Base-by-base conservation (phyloP, 176 grass and related monocot genomes). In the Bolboschoenus planiculmis region DNA sequence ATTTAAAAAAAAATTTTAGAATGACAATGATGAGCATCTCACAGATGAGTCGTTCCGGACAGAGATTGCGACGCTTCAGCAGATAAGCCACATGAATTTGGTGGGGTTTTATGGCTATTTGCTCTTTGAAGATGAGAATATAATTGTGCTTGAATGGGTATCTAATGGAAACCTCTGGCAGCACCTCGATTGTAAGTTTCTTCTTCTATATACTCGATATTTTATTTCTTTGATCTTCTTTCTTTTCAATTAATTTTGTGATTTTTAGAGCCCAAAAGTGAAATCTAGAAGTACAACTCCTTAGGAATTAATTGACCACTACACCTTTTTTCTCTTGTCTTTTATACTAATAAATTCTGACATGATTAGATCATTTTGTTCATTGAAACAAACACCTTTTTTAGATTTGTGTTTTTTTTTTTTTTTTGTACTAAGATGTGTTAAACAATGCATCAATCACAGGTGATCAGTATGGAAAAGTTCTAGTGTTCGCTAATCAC, bases 121-220 rank as follows among this genome's bases (percentile, higher is more conserved):
- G 42, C 89, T 92, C 67, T 73, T 90, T 74, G 90, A 91, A 46
- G 92, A 89, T 39, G 95, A 97, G 87, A 93, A 92, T 71, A 83
- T 97, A 74, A 89, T 97, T 70, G 85, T 97, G 68, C 90, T 97
- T 27, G 95, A 97, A 56, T 94, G 82, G 70, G 81, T 94, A 60
- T 78, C 92, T 55, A 94, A 97, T 85, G 95, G 95, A 27, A 97
- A 90, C 83, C 92, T 94, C 89, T 71, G 92, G 36, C 90, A 97
- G 21, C 92, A 97, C 71, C 92, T 97, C 51, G 88, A 97, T 56
- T 75, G 92, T 94, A 92, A 43, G 81, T 84, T 67, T 30, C 58
- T 4, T 10, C 13, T 30, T 27, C 26, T 14, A 30, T 14, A 31
- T 4, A 51, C 13, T 62, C 47, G 4, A 20, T 56, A 78, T 21